A percentile compares a stretch with the other conserved stretches of the same genome.
Evolutionary conservation across 306 rosid genomes (phyloP).

Genomic region (Delonix regia): DNA sequence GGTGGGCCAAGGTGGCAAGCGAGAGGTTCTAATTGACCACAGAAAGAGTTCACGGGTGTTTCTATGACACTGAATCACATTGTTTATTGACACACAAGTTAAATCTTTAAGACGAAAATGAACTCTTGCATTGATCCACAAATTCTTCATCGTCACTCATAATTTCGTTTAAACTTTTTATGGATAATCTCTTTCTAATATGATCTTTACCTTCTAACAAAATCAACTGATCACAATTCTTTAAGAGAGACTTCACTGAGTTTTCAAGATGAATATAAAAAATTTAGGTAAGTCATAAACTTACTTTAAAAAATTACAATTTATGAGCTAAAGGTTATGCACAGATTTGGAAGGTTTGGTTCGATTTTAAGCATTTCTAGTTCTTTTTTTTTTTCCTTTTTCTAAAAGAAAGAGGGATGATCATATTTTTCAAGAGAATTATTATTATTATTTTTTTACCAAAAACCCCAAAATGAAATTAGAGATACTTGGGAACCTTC

Average conservation of each 20-base stretch:
- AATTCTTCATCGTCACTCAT: not conserved
- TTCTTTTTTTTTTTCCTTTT: too few relatives aligned
- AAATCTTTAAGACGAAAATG: not conserved
- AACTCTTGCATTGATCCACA: not conserved
- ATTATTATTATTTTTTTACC: not conserved
- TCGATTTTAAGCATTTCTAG: too few relatives aligned
- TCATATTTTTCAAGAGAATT: not conserved
- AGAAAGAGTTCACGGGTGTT: slow-evolving; percentile 24
- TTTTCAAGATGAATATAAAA: not conserved
- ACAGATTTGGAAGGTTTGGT: too few relatives aligned
- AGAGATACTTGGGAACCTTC: not conserved
- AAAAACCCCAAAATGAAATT: not conserved
- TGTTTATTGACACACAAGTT: not conserved
- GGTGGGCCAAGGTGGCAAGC: not conserved
- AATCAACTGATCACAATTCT: not conserved
- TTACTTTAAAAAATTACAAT: not conserved
- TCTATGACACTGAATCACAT: not conserved
- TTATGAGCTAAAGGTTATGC: not conserved
- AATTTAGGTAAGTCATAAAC: too few relatives aligned
- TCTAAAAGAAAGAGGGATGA: not conserved
- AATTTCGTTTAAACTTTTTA: not conserved
- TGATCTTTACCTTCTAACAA: not conserved
- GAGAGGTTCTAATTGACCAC: slow-evolving; percentile 1
- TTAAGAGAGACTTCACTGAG: not conserved
- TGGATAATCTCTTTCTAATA: not conserved